These are phyloP conservation scores for Hortaea werneckii DNA, from an alignment of 2,329 filamentous ascomycete genomes.

Conservation along the genomic window DNA sequence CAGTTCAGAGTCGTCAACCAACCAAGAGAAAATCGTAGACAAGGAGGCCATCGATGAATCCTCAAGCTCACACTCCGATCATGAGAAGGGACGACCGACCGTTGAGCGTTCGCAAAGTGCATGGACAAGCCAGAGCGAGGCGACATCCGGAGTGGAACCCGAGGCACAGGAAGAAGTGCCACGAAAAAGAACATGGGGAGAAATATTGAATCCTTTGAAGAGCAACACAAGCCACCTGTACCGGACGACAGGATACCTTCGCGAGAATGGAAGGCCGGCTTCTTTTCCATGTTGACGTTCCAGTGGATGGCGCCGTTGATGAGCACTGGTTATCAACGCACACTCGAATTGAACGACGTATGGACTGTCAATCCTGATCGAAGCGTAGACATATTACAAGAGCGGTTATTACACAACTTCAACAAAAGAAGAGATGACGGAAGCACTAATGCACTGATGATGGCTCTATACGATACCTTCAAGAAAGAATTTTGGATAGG, in stretches of 20 bases:
- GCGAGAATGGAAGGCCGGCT: conserved; percentile 61
- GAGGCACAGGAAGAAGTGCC: conserved; percentile 12
- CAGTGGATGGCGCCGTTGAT: conserved; percentile 88
- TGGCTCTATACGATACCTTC: conserved; percentile 80
- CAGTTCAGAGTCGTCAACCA: conserved; percentile 25
- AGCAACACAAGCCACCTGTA: conserved; percentile 44
- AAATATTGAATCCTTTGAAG: conserved; percentile 41
- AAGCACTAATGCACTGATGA: conserved; percentile 64
- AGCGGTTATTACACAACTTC: conserved; percentile 58
- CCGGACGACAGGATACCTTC: conserved; percentile 46
- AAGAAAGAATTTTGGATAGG: conserved; percentile 75
- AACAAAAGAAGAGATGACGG: conserved; percentile 50
- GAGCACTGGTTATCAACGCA: conserved; percentile 73
- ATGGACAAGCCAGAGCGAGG: conserved; percentile 26
- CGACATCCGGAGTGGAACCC: conserved; percentile 11
- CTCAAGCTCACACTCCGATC: conserved; percentile 8
- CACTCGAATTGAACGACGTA: conserved; percentile 73
- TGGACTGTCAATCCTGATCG: conserved; percentile 80
- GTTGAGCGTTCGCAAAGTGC: conserved; percentile 20
- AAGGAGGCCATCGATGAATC: conserved; percentile 16
- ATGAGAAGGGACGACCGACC: conserved; percentile 9
- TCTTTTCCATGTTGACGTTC: conserved; percentile 69
- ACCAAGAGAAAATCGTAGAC: conserved; percentile 24
- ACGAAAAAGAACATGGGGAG: conserved; percentile 52
- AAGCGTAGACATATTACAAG: conserved; percentile 58